Conservation (phyloP, 139 green algal species). For the Picochlorum sp. region DNA sequence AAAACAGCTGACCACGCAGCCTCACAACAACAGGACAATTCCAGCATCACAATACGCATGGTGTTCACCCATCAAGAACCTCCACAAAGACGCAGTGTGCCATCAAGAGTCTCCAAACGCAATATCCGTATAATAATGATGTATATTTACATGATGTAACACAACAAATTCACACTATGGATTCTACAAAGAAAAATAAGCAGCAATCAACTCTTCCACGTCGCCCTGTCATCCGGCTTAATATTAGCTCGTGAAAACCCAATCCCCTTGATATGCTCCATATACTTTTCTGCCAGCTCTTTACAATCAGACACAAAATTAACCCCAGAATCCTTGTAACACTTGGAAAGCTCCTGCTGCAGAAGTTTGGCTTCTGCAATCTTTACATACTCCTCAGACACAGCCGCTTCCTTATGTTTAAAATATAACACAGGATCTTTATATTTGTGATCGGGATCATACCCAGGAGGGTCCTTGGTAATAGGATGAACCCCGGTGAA, state of each 20-base stretch:
- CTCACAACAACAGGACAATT: no score
- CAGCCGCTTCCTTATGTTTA: conserved; percentile 28
- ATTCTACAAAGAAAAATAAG: not conserved
- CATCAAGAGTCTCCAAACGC: no score
- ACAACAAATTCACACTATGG: no score
- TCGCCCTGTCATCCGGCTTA: conserved; percentile 20
- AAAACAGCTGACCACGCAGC: no score
- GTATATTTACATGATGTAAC: no score
- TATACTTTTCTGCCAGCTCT: conserved; percentile 20
- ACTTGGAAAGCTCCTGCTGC: conserved; percentile 22
- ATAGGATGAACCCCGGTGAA: not conserved
- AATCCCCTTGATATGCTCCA: conserved; percentile 26
- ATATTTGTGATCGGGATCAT: conserved; percentile 28
- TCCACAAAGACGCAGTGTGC: no score
- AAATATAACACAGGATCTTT: conserved; percentile 29
- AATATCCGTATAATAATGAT: no score
- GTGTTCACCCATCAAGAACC: no score
- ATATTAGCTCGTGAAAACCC: conserved; percentile 27
- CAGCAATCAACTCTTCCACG: conserved; percentile 11
- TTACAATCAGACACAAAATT: conserved; percentile 31
- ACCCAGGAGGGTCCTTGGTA: conserved; percentile 13
- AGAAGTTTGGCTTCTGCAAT: conserved; percentile 36
- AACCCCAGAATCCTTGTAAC: conserved; percentile 28
- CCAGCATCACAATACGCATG: no score
- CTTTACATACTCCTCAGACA: conserved; percentile 26